Evolutionary conservation across 1,139 yeast genomes (phyloP).

Genomic region (Pichia terricola): DNA sequence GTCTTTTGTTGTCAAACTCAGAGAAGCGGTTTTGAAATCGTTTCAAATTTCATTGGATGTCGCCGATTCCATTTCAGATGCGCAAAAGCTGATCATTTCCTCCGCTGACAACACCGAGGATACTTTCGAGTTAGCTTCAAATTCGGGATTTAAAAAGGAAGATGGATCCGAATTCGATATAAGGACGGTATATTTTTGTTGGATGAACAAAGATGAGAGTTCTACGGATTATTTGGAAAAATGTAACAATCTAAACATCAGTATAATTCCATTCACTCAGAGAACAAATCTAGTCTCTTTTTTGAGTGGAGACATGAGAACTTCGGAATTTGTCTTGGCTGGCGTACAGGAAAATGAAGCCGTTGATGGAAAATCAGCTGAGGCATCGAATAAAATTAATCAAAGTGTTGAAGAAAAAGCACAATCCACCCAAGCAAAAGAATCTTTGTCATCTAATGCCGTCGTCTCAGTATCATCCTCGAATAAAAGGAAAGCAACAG

Average conservation of each 20-base stretch:
- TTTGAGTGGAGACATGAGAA: conserved; percentile 59
- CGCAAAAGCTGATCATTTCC: too few species aligned
- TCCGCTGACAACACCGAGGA: too few species aligned
- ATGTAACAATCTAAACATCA: conserved; percentile 55
- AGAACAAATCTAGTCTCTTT: conserved; percentile 78
- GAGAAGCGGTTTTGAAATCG: conserved; percentile 24
- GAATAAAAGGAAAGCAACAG: background rate
- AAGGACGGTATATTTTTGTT: conserved; percentile 56
- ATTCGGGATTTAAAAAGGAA: conserved; percentile 40
- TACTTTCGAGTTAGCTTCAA: conserved; percentile 28
- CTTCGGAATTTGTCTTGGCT: conserved; percentile 38
- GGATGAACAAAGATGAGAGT: conserved; percentile 60
- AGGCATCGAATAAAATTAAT: conserved; percentile 4
- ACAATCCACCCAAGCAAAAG: too few species aligned
- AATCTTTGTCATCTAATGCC: too few species aligned
- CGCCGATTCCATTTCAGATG: conserved; percentile 1
- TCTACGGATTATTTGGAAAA: conserved; percentile 76
- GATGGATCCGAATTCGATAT: conserved; percentile 8
- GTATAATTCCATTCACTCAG: conserved; percentile 74
- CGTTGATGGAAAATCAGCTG: background rate
- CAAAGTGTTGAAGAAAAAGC: background rate
- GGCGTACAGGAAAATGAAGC: conserved; percentile 10
- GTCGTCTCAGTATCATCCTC: background rate
- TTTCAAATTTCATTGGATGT: conserved; percentile 25
- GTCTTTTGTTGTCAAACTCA: conserved; percentile 2